These are phyloP conservation scores for Nigrospora osmanthi DNA, from an alignment of 2,329 filamentous ascomycete species.

Conservation along the genomic window DNA sequence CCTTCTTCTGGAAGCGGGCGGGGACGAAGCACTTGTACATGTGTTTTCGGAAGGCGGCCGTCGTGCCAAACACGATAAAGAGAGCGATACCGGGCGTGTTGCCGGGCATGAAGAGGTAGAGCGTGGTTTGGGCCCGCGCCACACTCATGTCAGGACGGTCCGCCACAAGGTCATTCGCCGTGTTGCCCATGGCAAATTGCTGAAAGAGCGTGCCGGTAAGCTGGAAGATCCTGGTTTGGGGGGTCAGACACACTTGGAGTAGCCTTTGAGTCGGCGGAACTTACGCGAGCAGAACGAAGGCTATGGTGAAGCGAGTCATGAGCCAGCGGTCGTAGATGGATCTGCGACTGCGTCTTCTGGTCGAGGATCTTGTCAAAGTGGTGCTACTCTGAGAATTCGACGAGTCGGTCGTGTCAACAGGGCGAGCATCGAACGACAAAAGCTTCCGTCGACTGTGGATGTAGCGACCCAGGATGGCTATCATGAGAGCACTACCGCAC, in stretches of 20 bases:
- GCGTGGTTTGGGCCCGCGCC: constrained; percentile 6
- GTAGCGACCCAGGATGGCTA: constrained; percentile 8
- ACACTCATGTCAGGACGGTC: constrained; percentile 8
- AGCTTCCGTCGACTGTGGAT: constrained; percentile 6
- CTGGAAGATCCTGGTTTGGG: constrained; percentile 3
- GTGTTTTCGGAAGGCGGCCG: constrained; percentile 10
- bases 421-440: constrained; percentile 3
- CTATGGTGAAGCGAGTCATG: constrained; percentile 9
- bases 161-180: constrained; percentile 4
- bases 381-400: background rate
- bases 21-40: constrained; percentile 9
- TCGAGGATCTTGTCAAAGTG: background rate
- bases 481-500: constrained; percentile 6
- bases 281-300: constrained; percentile 7
- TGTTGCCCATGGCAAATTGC: constrained; percentile 3
- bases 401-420: background rate
- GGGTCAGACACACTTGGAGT: background rate
- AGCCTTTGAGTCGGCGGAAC: background rate
- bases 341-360: background rate
- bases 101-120: constrained; percentile 13
- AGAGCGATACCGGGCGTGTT: constrained; percentile 13
- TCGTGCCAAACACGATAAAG: constrained; percentile 14
- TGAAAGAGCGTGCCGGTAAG: constrained; percentile 6
- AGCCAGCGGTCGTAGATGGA: constrained; percentile 9
- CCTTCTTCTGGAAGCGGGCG: background rate